Evolutionary conservation across 2,329 filamentous ascomycete genomes (phyloP), one percentile per base, ranked within the genome.

Genomic region (Fusarium sp.): DNA sequence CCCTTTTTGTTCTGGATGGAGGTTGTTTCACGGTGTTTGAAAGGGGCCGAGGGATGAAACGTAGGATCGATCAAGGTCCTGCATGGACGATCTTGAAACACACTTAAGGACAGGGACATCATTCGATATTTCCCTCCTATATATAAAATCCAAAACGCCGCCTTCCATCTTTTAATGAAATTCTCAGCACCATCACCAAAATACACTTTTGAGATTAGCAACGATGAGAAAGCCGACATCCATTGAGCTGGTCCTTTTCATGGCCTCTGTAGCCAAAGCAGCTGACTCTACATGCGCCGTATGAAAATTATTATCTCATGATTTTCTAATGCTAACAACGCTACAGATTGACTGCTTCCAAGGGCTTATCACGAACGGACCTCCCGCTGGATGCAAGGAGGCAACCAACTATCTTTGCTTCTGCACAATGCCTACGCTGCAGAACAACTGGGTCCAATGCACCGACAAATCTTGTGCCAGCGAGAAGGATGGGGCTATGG

Each of bases 321-420:
- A 45, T 10, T 20, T 20, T 13, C 7, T 12, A 12, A 26, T 46
- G 1, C 56, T 72, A 7, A 64, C 11, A 10, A 2, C 8, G n/a
- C 23, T 13, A 50, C 12, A 76, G 74, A 73, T 76, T 45, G 67
- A 76, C 73, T 79, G 77, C 63, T 78, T 79, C 69, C 67, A 73
- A 52, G 59, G 58, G 6, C 71, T 78, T 27, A 70, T 78, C 58
- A 75, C 73, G 17, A 77, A 77, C 20, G 71, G 75, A 37, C 77
- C 77, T 40, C 77, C 77, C 1, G 66, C 72, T 23, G 63, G 62
- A 7, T 78, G 77, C 56, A 79, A 74, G 46, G 77, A 79, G 59
- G 67, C 62, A n/a, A 77, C 73, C 32, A 78, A 77, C 70, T 79
- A 79, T 56, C 69, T 76, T 14, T 79, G 77, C 70, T 78, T 78